Percentiles rank a stretch among this genome's conserved stretches.
Evolutionary conservation across 78 protist species (phyloP).

Genomic region (Pigoraptor vietnamica): DNA sequence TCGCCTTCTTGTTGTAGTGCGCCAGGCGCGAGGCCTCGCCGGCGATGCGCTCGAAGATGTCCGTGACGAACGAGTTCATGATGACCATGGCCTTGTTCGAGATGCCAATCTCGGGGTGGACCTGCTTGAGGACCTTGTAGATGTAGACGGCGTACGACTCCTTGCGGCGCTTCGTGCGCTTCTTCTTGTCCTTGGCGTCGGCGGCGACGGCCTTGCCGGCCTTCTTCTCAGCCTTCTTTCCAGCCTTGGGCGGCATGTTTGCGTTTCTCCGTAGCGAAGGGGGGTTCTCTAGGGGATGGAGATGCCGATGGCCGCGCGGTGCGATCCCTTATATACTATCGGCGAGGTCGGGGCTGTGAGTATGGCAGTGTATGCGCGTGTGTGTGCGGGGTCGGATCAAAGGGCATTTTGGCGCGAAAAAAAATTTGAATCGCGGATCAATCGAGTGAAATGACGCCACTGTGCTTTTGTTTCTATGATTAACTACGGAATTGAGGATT

Average conservation of each 20-base stretch:
- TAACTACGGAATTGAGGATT: no score
- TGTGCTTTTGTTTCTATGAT: no score
- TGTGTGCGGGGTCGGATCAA: not conserved
- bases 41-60: slow-evolving; percentile 50
- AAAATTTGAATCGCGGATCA: not conserved
- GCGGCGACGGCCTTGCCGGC: slow-evolving; percentile 1
- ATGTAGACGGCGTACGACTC: slow-evolving; percentile 52
- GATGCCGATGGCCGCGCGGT: not conserved
- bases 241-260: not conserved
- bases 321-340: not conserved
- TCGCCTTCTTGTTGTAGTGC: slow-evolving; percentile 57
- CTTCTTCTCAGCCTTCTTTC: slow-evolving; percentile 9
- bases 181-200: not conserved
- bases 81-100: slow-evolving; percentile 24
- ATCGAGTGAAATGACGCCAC: not conserved
- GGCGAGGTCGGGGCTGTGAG: not conserved
- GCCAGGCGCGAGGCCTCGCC: slow-evolving; percentile 47
- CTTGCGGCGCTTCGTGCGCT: slow-evolving; percentile 15
- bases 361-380: not conserved
- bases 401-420: not conserved
- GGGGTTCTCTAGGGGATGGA: not conserved
- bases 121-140: slow-evolving; percentile 59
- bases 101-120: slow-evolving; percentile 49
- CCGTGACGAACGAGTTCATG: slow-evolving; percentile 46
- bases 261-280: not conserved